These are phyloP conservation scores for Mycogone perniciosa DNA, from an alignment of 2,329 filamentous ascomycete species.

Conservation along the genomic window DNA sequence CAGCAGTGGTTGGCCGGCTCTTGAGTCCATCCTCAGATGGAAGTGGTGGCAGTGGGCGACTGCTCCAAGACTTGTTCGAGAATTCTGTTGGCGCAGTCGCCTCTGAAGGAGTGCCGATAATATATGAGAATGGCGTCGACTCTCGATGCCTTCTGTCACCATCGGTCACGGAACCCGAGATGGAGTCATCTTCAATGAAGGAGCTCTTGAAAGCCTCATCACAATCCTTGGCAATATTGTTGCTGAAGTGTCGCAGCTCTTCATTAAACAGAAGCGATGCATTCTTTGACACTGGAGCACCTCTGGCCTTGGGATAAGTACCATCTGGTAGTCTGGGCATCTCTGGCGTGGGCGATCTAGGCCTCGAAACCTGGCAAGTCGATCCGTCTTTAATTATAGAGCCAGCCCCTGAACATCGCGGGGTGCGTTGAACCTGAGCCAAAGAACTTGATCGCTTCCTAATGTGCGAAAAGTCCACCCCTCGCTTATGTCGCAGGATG, in stretches of 20 bases:
- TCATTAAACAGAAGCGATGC: conserved; percentile 49
- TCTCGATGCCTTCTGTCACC: conserved; percentile 26
- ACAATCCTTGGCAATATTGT: conserved; percentile 80
- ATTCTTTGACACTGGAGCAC: conserved; percentile 17
- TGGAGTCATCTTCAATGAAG: conserved; percentile 36
- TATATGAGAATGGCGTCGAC: conserved; percentile 38
- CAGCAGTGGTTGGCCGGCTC: conserved; percentile 14
- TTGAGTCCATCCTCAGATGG: conserved; percentile 26
- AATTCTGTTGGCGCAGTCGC: conserved; percentile 24
- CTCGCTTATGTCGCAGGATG: conserved; percentile 43
- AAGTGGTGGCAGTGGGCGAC: conserved; percentile 46
- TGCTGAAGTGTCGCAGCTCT: conserved; percentile 77
- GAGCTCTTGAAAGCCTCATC: conserved; percentile 84
- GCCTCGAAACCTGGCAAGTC: conserved; percentile 17
- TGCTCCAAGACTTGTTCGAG: conserved; percentile 36
- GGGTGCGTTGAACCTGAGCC: conserved; percentile 14
- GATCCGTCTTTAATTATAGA: conserved; percentile 18
- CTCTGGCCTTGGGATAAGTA: conserved; percentile 21
- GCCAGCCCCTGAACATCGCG: conserved; percentile 13
- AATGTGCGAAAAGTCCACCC: conserved; percentile 48
- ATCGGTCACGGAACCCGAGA: conserved; percentile 29
- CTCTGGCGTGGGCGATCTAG: conserved; percentile 25
- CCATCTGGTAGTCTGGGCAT: conserved; percentile 21
- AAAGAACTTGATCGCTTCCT: conserved; percentile 34
- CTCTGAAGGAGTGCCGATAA: conserved; percentile 28